Conservation (phyloP, 2,329 filamentous ascomycete species). For the Aspergillus arachidicola region DNA sequence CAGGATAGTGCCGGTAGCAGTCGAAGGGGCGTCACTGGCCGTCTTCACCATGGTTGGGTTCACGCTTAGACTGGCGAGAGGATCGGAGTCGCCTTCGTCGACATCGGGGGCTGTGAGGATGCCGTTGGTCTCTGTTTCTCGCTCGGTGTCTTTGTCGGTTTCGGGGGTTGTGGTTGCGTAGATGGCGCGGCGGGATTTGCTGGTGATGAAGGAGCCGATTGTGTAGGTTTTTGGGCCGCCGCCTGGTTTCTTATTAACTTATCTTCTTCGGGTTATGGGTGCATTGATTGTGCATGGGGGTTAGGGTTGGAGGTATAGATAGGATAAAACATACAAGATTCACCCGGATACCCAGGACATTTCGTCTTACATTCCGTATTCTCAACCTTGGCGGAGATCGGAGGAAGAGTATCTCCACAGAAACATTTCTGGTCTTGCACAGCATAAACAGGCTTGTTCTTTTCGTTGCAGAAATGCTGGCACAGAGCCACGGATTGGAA, state of each 20-base stretch:
- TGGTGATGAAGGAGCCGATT: neutral
- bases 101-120: slow-evolving; percentile 22
- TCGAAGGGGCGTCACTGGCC: neutral
- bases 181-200: neutral
- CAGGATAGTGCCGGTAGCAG: slow-evolving; percentile 20
- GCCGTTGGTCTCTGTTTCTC: slow-evolving; percentile 1
- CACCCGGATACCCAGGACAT: slow-evolving; percentile 24
- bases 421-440: slow-evolving; percentile 25
- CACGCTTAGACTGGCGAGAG: slow-evolving; percentile 16
- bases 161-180: neutral
- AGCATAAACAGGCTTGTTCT: slow-evolving; percentile 19
- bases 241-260: neutral
- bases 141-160: slow-evolving; percentile 15
- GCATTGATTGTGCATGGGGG: neutral
- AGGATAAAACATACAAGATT: slow-evolving; percentile 23
- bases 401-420: slow-evolving; percentile 26
- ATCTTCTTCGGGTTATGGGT: too few relatives aligned
- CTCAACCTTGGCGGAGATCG: slow-evolving; percentile 17
- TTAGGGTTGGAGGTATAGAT: neutral
- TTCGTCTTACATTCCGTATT: slow-evolving; percentile 22
- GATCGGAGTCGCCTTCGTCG: slow-evolving; percentile 19
- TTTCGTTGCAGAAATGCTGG: slow-evolving; percentile 17
- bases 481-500: slow-evolving; percentile 19
- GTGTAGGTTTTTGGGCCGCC: slow-evolving; percentile 20
- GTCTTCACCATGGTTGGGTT: slow-evolving; percentile 19